phyloP scores from a whole-genome alignment of 2,329 filamentous ascomycete genomes.

The Xylaria sp. region DNA sequence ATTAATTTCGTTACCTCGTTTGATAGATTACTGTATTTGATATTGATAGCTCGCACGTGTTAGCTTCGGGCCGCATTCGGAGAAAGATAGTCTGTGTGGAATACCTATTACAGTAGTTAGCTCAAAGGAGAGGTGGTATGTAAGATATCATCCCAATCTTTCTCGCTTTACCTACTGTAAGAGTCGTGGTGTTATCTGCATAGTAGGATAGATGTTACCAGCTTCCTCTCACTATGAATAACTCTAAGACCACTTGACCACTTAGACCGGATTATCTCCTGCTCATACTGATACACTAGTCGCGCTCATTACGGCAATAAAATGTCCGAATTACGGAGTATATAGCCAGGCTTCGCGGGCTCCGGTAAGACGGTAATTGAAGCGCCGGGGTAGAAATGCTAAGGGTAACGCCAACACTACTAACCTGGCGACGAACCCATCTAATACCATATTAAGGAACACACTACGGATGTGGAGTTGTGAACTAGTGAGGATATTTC shows the following conservation, averaged over 20 bases:
- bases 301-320: constrained; percentile 19
- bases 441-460: constrained; percentile 18
- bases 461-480: constrained; percentile 9
- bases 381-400: constrained; percentile 6
- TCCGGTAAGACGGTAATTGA: constrained; percentile 7
- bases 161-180: not conserved
- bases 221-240: not conserved
- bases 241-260: not conserved
- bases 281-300: constrained; percentile 8
- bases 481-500: not conserved
- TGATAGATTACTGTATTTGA: constrained; percentile 37
- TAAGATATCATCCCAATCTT: not conserved
- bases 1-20: constrained; percentile 30
- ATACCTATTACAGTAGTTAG: not conserved
- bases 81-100: constrained; percentile 18
- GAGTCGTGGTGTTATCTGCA: constrained; percentile 5
- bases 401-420: not conserved
- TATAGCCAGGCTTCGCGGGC: constrained; percentile 1
- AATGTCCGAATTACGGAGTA: constrained; percentile 6
- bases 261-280: constrained; percentile 8
- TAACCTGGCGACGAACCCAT: constrained; percentile 16
- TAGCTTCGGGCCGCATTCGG: constrained; percentile 16
- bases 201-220: not conserved
- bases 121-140: not conserved
- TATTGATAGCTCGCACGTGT: constrained; percentile 14